Percentiles rank a stretch among this genome's conserved stretches.
Conservation (phyloP, 2,329 filamentous ascomycete genomes). For the Penicillium sp. region DNA sequence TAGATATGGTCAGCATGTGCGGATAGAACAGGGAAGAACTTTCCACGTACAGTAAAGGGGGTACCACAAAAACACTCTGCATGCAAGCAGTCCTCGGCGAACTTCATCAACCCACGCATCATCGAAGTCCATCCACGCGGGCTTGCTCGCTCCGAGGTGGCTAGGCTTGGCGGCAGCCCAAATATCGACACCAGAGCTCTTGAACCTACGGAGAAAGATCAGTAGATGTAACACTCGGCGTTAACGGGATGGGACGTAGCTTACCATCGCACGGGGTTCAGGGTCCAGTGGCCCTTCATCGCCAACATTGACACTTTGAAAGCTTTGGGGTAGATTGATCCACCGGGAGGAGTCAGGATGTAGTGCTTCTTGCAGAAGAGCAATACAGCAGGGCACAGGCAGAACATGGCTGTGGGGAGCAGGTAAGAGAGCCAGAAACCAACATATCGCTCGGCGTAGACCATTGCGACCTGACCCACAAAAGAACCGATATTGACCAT, state of each 20-base stretch:
- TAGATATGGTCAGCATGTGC: slow-evolving; percentile 6
- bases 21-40: too few species aligned
- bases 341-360: slow-evolving; percentile 64
- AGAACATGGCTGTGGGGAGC: slow-evolving; percentile 66
- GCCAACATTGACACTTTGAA: slow-evolving; percentile 60
- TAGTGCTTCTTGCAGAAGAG: slow-evolving; percentile 63
- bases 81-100: slow-evolving; percentile 66
- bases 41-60: slow-evolving; percentile 47
- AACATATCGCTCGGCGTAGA: slow-evolving; percentile 72
- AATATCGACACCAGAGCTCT: slow-evolving; percentile 17
- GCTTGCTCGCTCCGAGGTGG: slow-evolving; percentile 23
- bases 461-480: slow-evolving; percentile 63
- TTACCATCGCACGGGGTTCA: slow-evolving; percentile 61
- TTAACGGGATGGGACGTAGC: slow-evolving; percentile 2
- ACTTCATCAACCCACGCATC: slow-evolving; percentile 82
- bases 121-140: slow-evolving; percentile 71
- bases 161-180: slow-evolving; percentile 38
- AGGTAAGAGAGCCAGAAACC: slow-evolving; percentile 73
- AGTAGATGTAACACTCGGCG: too few species aligned
- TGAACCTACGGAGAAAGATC: slow-evolving; percentile 13
- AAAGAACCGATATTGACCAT: slow-evolving; percentile 68
- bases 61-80: slow-evolving; percentile 65
- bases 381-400: slow-evolving; percentile 62
- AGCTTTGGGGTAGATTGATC: slow-evolving; percentile 69
- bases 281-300: slow-evolving; percentile 62